phyloP scores from a whole-genome alignment of 441 rosid species.

The Syzygium syzygioides region DNA sequence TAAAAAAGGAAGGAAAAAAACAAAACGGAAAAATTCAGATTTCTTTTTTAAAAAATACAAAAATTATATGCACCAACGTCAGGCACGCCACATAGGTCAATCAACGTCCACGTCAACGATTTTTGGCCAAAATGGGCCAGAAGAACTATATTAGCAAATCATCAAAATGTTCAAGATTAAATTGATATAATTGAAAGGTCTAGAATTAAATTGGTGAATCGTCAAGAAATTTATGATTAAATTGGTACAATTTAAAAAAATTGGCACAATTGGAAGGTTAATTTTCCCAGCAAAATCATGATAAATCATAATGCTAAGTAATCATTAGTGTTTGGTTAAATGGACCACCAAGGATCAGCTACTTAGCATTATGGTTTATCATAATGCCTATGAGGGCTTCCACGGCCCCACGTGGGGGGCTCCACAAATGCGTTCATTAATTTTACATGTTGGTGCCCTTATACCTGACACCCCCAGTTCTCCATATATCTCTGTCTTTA shows the following conservation, averaged over 20 bases:
- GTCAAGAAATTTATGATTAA: not conserved
- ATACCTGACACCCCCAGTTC: no score
- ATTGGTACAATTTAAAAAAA: not conserved
- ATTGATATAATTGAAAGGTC: not conserved
- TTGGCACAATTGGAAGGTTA: not conserved
- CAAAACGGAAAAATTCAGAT: not conserved
- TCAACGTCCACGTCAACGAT: rapidly evolving
- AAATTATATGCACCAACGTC: not conserved
- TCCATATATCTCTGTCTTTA: no score
- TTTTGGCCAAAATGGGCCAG: rapidly evolving
- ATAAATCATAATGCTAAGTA: not conserved
- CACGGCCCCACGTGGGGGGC: no score
- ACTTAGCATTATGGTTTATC: no score
- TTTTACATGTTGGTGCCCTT: no score
- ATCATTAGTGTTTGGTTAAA: no score
- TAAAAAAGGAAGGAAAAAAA: not conserved
- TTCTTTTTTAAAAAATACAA: not conserved
- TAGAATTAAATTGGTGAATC: not conserved
- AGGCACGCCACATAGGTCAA: rapidly evolving
- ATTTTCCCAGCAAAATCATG: not conserved
- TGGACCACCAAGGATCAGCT: no score
- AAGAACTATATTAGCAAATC: not conserved
- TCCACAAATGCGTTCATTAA: no score
- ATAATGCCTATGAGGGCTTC: no score
- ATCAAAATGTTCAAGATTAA: not conserved